Percentiles rank a stretch among this genome's conserved stretches.
phyloP scores from a whole-genome alignment of 257 asterid species.

The Salvia hispanica region DNA sequence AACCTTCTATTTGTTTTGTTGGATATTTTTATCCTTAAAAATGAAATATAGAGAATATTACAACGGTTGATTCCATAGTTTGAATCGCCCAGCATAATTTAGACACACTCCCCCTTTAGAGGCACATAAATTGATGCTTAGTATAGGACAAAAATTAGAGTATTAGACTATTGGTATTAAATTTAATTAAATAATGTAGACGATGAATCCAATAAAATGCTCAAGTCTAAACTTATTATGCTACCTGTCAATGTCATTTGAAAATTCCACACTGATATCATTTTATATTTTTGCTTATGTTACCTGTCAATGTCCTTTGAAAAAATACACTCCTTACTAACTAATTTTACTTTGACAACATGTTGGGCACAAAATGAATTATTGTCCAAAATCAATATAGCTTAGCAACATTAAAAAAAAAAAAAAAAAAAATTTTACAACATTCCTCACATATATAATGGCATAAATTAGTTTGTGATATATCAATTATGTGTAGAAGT shows the following conservation, averaged over 20 bases:
- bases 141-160: slow-evolving; percentile 1
- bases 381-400: no score
- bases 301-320: no score
- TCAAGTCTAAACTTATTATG: slow-evolving; percentile 22
- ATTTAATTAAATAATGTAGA: slow-evolving; percentile 9
- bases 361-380: no score
- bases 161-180: background rate
- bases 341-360: background rate
- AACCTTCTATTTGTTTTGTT: background rate
- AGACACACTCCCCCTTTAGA: background rate
- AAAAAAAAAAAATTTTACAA: no score
- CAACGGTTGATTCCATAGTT: slow-evolving; percentile 33
- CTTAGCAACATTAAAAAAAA: no score
- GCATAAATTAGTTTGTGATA: no score
- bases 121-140: slow-evolving; percentile 2
- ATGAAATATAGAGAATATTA: slow-evolving; percentile 19
- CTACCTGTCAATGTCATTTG: slow-evolving; percentile 18
- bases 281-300: background rate
- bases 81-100: slow-evolving; percentile 35
- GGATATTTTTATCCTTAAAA: background rate
- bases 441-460: no score
- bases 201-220: slow-evolving; percentile 44
- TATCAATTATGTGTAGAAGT: no score
- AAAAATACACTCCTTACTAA: no score
- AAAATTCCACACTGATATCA: slow-evolving; percentile 1